phyloP scores from a whole-genome alignment of 2,329 filamentous ascomycete species.

The Trichoderma brevicompactum region DNA sequence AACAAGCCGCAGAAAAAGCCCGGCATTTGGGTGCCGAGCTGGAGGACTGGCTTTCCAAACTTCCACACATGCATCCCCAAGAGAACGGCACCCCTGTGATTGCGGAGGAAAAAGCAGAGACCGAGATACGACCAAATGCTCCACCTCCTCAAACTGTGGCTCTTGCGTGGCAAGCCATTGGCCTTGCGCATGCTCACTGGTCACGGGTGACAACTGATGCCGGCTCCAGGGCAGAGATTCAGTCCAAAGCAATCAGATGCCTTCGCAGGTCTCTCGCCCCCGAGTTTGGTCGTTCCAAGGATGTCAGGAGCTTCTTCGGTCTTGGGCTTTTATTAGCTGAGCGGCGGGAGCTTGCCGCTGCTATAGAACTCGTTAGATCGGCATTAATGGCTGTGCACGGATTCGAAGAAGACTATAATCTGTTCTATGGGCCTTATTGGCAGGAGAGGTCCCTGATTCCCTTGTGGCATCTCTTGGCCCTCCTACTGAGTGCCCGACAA shows the following conservation, averaged over 20 bases:
- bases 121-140: slow-evolving; percentile 43
- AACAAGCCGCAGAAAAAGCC: slow-evolving; percentile 77
- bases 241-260: slow-evolving; percentile 75
- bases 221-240: slow-evolving; percentile 70
- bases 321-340: slow-evolving; percentile 87
- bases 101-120: slow-evolving; percentile 36
- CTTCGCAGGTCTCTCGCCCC: slow-evolving; percentile 74
- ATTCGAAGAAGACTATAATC: slow-evolving; percentile 49
- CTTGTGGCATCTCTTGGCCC: slow-evolving; percentile 86
- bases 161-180: slow-evolving; percentile 80
- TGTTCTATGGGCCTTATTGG: slow-evolving; percentile 57
- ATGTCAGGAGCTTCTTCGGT: slow-evolving; percentile 78
- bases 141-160: slow-evolving; percentile 68
- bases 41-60: slow-evolving; percentile 73
- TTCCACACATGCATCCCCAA: slow-evolving; percentile 42
- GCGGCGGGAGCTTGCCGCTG: slow-evolving; percentile 75
- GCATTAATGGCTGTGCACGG: slow-evolving; percentile 68
- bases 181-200: slow-evolving; percentile 85
- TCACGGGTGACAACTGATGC: slow-evolving; percentile 80
- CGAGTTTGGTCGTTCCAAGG: slow-evolving; percentile 66
- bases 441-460: slow-evolving; percentile 72
- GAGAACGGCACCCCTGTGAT: slow-evolving; percentile 40
- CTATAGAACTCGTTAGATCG: slow-evolving; percentile 80
- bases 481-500: slow-evolving; percentile 83
- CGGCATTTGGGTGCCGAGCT: slow-evolving; percentile 71